Evolutionary conservation across 805 yeast genomes (phyloP), one percentile per base, ranked within the genome.

Genomic region (Suhomyces pyralidae): DNA sequence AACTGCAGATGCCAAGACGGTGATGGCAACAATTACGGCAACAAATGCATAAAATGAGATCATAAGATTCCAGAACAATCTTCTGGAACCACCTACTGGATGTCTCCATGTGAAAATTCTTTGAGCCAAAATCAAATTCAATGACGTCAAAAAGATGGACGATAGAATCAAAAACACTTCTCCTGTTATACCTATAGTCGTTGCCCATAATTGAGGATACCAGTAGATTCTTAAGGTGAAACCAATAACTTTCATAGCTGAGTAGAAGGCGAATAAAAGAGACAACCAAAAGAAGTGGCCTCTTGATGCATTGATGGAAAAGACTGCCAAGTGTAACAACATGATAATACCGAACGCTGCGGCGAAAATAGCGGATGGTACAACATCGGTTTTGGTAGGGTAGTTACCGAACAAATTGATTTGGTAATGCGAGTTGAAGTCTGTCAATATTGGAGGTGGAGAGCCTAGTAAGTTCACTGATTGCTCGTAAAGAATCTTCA

Each of bases 101-200:
- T 87, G 92, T 64, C 85, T 75, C 88, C 90, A 85, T 5, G 90
- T 84, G 67, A 85, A 85, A 20, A 86, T 71, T 64, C 93, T 79
- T 64, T 86, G 91, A 3, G 89, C 89, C 49, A 87, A 68, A 20
- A 85, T 79, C 65, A 85, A 73, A 62, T 84, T 84, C 61, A 83
- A 74, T 3, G 86, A 77, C 30, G 82, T 81, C 44, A 86, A 63
- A 25, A 82, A 62, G n/a, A 84, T 80, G 15, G 83, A 77, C 3
- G 90, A 83, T 8, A 84, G 69, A 57, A 83, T 77, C 25, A 80
- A 62, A 48, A 86, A 76, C 25, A 84, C 82, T 44, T 78, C 80
- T 2, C 83, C 75, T 2, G 86, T 76, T 47, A 86, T 71, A 36
- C 89, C 93, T 25, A 70, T 56, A 15, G 70, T 64, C 30, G 84